Evolutionary conservation across 257 asterid species (phyloP), one percentile per base, ranked within the genome.

Genomic region (Thymus quinquecostatus): DNA sequence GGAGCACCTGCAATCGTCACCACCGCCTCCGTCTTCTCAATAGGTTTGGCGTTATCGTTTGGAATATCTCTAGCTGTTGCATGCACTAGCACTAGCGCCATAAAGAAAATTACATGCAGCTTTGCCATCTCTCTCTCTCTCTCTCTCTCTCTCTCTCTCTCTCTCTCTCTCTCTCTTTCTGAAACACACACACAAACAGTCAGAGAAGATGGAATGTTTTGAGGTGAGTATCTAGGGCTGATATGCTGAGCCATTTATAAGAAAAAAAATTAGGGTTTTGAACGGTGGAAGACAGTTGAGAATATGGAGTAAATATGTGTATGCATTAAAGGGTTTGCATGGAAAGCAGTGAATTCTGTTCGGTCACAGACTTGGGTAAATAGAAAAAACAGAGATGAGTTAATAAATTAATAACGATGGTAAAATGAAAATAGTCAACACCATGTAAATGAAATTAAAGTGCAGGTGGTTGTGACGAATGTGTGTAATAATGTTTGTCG

Each of bases 61-160:
- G 92, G 96, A 71, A 89, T 78, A 74, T 80, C 75, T 75, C 94
- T 86, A 44, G 88, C 92, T 2, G 79, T 67, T n/a, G 82, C 86
- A 75, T 75, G 88, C 1, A 75, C 75, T 8, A 84, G 48, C 49
- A 75, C 76, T 27, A 81, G 44, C 32, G 74, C 81, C 61, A 82
- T 74, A 65, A 87, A 78, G 66, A 79, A 73, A 75, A 82, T 38
- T n/a, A 76, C 77, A 45, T 64, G 78, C 71, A 66, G 65, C 68
- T 78, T 87, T 29, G 66, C 86, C 97, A 85, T 85, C 33, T 68
- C 77, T 74, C 68, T 74, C 66, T 70, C 43, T 38, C 43, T 65
- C 13, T 44, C 50, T 38, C 21, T 21, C 21, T 21, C 43, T 65
- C 13, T 44, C 50, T 38, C 21, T 21, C 21, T n/a, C n/a, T n/a